Percentiles rank a stretch among this genome's conserved stretches.
These are phyloP conservation scores for Durotheca rogersii DNA, from an alignment of 495 filamentous ascomycete genomes.

Conservation along the genomic window DNA sequence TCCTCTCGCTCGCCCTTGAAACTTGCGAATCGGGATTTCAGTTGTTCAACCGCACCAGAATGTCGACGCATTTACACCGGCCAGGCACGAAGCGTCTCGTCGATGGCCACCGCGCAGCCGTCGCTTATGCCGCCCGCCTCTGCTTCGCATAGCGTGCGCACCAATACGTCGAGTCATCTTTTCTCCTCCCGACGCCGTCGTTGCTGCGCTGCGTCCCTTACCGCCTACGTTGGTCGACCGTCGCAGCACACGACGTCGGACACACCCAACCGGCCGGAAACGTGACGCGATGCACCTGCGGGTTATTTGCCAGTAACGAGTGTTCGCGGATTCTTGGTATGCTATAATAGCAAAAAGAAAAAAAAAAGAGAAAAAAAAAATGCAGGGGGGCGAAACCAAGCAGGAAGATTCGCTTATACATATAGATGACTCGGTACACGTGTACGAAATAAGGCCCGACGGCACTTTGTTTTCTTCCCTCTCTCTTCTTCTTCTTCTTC, in stretches of 20 bases:
- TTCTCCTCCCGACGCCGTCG: too few relatives aligned
- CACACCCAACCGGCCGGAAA: constrained; percentile 10
- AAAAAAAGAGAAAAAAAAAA: background rate
- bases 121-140: too few relatives aligned
- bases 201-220: too few relatives aligned
- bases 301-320: constrained; percentile 31
- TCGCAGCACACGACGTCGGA: too few relatives aligned
- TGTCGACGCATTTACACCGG: too few relatives aligned
- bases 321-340: constrained; percentile 4
- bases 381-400: constrained; percentile 9
- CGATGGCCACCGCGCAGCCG: too few relatives aligned
- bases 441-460: constrained; percentile 20
- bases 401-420: too few relatives aligned
- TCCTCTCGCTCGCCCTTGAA: constrained; percentile 13
- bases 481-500: background rate
- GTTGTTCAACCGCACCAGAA: constrained; percentile 25
- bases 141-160: too few relatives aligned
- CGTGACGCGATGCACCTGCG: constrained; percentile 26
- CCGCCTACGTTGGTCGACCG: too few relatives aligned
- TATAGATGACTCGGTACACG: too few relatives aligned
- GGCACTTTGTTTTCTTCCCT: constrained; percentile 13
- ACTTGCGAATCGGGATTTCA: constrained; percentile 13
- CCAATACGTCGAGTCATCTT: too few relatives aligned
- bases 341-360: constrained; percentile 11
- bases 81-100: too few relatives aligned